Conservation (phyloP, 306 rosid genomes). For the Gillenia trifoliata region DNA sequence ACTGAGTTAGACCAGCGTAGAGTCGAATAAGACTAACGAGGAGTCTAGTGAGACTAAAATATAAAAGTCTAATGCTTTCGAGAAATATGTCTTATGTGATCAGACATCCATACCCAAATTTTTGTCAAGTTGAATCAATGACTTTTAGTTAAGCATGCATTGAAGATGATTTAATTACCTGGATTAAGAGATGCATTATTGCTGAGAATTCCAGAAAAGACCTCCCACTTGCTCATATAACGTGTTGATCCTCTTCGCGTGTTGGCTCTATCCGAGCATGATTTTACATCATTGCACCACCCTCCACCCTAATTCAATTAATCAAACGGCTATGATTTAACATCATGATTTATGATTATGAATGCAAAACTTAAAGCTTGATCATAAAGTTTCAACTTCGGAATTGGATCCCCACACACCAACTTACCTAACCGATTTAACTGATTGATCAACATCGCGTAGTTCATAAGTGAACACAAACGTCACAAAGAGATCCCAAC, state of each 20-base stretch:
- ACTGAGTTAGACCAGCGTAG: too few relatives aligned
- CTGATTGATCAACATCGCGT: background rate
- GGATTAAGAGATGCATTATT: constrained; percentile 80
- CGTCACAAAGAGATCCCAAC: background rate
- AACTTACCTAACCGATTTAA: constrained; percentile 22
- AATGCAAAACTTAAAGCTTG: background rate
- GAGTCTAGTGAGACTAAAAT: too few relatives aligned
- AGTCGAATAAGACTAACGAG: fast-evolving
- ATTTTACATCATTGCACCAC: constrained; percentile 77
- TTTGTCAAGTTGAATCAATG: too few relatives aligned
- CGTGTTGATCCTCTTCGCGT: constrained; percentile 76
- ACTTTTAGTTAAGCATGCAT: background rate
- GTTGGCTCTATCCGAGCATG: constrained; percentile 79
- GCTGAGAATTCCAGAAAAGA: constrained; percentile 72
- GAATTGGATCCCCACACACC: constrained; percentile 16
- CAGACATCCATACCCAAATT: too few relatives aligned
- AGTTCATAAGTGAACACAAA: background rate
- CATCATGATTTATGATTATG: background rate
- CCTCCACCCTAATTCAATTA: constrained; percentile 62
- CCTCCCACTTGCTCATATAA: constrained; percentile 59
- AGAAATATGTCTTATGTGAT: too few relatives aligned
- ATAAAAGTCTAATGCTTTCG: too few relatives aligned
- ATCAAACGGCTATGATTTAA: background rate
- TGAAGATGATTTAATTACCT: constrained; percentile 30
- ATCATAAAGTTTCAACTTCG: background rate